These are phyloP conservation scores for Yamadazyma kitorensis DNA, from an alignment of 805 yeast species.

Conservation along the genomic window DNA sequence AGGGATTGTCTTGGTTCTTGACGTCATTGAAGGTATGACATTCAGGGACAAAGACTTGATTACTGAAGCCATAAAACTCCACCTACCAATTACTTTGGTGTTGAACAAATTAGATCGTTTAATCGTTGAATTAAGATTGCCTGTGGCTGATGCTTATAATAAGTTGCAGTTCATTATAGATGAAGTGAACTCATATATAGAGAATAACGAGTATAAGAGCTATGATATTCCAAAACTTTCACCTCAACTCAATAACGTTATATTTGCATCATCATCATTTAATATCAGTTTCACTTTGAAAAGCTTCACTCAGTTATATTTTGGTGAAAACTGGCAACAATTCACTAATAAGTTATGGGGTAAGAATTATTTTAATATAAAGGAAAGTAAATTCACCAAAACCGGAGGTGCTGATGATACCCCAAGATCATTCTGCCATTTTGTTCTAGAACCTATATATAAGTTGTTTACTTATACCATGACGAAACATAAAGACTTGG, in stretches of 20 bases:
- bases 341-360: slow-evolving; percentile 67
- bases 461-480: slow-evolving; percentile 64
- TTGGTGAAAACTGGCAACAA: slow-evolving; percentile 7
- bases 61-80: slow-evolving; percentile 47
- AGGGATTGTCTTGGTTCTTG: slow-evolving; percentile 69
- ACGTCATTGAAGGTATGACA: slow-evolving; percentile 79
- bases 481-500: slow-evolving; percentile 45
- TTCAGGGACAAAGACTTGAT: slow-evolving; percentile 50
- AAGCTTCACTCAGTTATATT: slow-evolving; percentile 60
- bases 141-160: slow-evolving; percentile 69
- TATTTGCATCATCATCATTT: slow-evolving; percentile 68
- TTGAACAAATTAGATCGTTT: slow-evolving; percentile 84
- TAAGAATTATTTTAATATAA: slow-evolving; percentile 50
- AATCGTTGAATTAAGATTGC: slow-evolving; percentile 72
- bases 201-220: slow-evolving; percentile 33
- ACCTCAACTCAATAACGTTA: slow-evolving; percentile 44
- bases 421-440: slow-evolving; percentile 53
- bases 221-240: neutral
- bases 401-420: slow-evolving; percentile 20
- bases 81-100: slow-evolving; percentile 56
- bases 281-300: slow-evolving; percentile 63
- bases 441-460: slow-evolving; percentile 77
- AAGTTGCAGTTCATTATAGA: slow-evolving; percentile 63
- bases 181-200: slow-evolving; percentile 57
- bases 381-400: slow-evolving; percentile 43